A percentile compares a stretch with the other conserved stretches of the same genome.
Evolutionary conservation across 2,329 filamentous ascomycete genomes (phyloP).

Genomic region (Dryadomyces quercivorus): DNA sequence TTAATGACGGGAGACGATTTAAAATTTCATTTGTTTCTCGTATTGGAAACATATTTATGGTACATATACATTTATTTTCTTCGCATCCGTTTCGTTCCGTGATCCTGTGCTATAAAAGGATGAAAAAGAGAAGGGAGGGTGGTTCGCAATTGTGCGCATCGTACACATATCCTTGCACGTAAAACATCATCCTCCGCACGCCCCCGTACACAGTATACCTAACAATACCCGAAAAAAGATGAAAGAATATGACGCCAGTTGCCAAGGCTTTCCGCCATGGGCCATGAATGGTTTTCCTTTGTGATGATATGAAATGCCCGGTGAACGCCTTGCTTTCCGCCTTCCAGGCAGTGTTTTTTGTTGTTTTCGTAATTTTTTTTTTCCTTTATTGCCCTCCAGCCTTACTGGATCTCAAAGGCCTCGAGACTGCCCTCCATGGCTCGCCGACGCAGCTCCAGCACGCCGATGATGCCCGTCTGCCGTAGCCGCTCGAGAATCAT

Average conservation of each 20-base stretch:
- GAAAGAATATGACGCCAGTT: neutral
- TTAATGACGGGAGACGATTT: neutral
- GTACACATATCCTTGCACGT: neutral
- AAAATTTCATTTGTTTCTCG: too few relatives aligned
- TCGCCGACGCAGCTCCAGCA: conserved; percentile 41
- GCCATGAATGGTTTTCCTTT: neutral
- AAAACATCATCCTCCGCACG: neutral
- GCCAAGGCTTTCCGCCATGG: neutral
- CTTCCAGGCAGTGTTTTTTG: neutral
- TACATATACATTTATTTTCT: too few relatives aligned
- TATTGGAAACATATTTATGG: too few relatives aligned
- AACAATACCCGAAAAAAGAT: neutral
- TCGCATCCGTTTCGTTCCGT: too few relatives aligned
- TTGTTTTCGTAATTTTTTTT: neutral
- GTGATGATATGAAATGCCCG: neutral
- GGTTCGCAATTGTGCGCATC: neutral
- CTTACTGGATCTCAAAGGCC: conserved; percentile 12
- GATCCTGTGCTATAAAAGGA: neutral
- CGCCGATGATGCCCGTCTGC: conserved; percentile 44
- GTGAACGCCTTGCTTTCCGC: neutral
- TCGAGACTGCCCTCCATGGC: conserved; percentile 25
- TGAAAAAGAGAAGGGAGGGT: neutral
- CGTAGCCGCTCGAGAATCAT: conserved; percentile 62
- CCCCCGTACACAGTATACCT: too few relatives aligned
- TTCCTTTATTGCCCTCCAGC: neutral